A percentile compares a stretch with the other conserved stretches of the same genome.
These are phyloP conservation scores for Yamadazyma triangularis DNA, from an alignment of 1,139 yeast genomes.

Conservation along the genomic window DNA sequence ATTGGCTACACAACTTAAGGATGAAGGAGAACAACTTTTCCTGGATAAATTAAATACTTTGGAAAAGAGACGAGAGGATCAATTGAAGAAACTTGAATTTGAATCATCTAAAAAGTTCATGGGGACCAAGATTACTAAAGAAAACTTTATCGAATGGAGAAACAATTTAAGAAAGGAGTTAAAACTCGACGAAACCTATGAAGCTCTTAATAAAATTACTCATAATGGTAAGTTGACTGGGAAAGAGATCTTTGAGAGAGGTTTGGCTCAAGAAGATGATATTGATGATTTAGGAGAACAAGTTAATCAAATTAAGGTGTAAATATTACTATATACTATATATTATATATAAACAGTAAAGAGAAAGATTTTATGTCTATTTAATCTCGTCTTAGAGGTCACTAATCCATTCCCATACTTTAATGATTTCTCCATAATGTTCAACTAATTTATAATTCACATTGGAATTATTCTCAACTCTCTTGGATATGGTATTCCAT, in stretches of 20 bases:
- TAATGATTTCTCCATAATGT: conserved; percentile 80
- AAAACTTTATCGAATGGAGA: conserved; percentile 72
- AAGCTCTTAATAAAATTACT: conserved; percentile 47
- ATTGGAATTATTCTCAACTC: conserved; percentile 64
- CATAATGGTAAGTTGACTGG: conserved; percentile 83
- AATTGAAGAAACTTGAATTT: conserved; percentile 52
- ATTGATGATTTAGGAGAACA: conserved; percentile 24
- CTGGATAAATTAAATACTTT: conserved; percentile 49
- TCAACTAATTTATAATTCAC: conserved; percentile 60
- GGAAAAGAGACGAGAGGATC: conserved; percentile 57
- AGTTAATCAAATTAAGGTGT: conserved; percentile 7
- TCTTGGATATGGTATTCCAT: conserved; percentile 61
- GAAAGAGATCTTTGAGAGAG: conserved; percentile 81
- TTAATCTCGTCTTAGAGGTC: neutral
- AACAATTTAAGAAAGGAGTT: conserved; percentile 53
- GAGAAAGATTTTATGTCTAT: too few relatives aligned
- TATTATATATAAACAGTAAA: conserved; percentile 3
- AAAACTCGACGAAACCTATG: conserved; percentile 49
- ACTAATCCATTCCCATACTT: conserved; percentile 88
- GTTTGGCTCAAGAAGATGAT: conserved; percentile 59
- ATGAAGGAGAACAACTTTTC: conserved; percentile 67
- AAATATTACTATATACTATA: too few relatives aligned
- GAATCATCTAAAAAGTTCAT: conserved; percentile 73
- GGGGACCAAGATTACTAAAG: conserved; percentile 79
- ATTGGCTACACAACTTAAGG: conserved; percentile 70